phyloP scores from a whole-genome alignment of 805 yeast species.

The Pichia rugopelliculosa region DNA sequence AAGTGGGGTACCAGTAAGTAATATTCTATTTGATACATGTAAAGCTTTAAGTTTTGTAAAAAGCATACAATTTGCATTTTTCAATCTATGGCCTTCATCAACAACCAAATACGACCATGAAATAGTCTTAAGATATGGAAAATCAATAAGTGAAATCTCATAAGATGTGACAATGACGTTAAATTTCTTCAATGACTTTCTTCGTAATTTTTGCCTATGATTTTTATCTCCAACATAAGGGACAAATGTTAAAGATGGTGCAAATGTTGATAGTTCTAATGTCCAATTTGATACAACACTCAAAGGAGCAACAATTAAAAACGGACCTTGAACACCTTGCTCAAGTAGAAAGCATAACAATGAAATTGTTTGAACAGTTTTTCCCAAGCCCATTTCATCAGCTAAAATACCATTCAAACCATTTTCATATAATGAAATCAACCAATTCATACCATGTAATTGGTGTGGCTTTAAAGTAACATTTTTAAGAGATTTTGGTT shows the following conservation, averaged over 20 bases:
- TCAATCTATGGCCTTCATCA: constrained; percentile 93
- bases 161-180: constrained; percentile 73
- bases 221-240: constrained; percentile 59
- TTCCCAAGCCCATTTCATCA: constrained; percentile 97
- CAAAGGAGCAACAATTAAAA: constrained; percentile 70
- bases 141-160: constrained; percentile 71
- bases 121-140: constrained; percentile 40
- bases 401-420: constrained; percentile 94
- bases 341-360: constrained; percentile 69
- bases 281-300: constrained; percentile 87
- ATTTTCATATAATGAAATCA: constrained; percentile 79
- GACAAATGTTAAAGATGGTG: constrained; percentile 59
- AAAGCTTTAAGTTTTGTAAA: constrained; percentile 65
- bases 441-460: constrained; percentile 86
- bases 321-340: constrained; percentile 73
- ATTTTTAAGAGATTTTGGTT: constrained; percentile 48
- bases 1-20: constrained; percentile 93
- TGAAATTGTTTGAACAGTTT: constrained; percentile 83
- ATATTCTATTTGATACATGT: constrained; percentile 60
- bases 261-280: constrained; percentile 60
- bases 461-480: constrained; percentile 77
- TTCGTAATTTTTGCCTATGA: constrained; percentile 42
- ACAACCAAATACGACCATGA: constrained; percentile 82
- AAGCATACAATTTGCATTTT: constrained; percentile 72
- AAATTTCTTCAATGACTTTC: constrained; percentile 19